Conservation (phyloP, 2,329 filamentous ascomycete genomes). For the Pleoardoris graminearum region DNA sequence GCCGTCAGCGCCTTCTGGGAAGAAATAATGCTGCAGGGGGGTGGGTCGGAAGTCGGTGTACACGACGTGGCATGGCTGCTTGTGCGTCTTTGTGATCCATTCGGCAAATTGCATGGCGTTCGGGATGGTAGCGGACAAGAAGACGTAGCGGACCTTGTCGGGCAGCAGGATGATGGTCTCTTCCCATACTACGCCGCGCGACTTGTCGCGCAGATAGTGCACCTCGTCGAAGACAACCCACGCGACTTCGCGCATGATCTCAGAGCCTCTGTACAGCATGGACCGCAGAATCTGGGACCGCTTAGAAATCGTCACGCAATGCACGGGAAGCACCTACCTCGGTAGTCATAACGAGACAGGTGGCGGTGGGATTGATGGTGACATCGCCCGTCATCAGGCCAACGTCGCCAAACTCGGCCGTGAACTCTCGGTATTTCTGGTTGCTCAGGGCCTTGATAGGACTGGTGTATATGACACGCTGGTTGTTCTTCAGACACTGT, state of each 20-base stretch:
- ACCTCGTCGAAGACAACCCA: constrained; percentile 99
- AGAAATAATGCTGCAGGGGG: constrained; percentile 96
- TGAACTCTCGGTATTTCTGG: constrained; percentile 97
- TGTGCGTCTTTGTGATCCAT: constrained; percentile 98
- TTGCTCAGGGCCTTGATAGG: constrained; percentile 99
- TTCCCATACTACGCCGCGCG: constrained; percentile 96
- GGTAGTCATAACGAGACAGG: constrained; percentile 98
- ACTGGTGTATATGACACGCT: constrained; percentile 98
- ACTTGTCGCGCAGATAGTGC: constrained; percentile 95
- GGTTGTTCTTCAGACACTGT: constrained; percentile 94
- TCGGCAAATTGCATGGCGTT: constrained; percentile 99
- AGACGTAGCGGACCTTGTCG: constrained; percentile 98
- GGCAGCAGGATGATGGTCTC: constrained; percentile 97
- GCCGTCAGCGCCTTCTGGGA: constrained; percentile 87
- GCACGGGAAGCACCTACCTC: constrained; percentile 56
- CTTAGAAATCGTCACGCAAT: constrained; percentile 17
- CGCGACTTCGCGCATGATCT: constrained; percentile 98
- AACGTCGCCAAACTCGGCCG: constrained; percentile 92
- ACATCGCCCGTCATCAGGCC: constrained; percentile 99
- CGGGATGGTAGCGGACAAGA: constrained; percentile 95
- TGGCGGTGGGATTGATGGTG: constrained; percentile 97
- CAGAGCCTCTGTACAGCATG: constrained; percentile 96
- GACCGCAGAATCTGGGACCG: constrained; percentile 81
- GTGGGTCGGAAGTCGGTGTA: constrained; percentile 99
- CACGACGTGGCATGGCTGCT: constrained; percentile 96